These are phyloP conservation scores for Grammothele lineata DNA, from an alignment of 768 basidiomycete genomes.

Conservation along the genomic window DNA sequence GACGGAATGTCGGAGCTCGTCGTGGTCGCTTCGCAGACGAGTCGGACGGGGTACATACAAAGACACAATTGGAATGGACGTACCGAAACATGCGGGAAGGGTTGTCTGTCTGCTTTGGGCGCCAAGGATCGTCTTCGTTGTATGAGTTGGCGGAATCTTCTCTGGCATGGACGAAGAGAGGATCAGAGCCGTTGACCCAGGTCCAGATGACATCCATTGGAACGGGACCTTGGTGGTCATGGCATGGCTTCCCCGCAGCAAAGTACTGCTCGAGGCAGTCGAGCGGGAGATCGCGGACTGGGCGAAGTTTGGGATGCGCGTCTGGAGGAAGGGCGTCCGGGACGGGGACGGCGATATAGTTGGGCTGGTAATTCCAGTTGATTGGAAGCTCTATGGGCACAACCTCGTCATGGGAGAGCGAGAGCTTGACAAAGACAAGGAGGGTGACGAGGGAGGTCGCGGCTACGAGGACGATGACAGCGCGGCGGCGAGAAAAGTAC, in stretches of 20 bases:
- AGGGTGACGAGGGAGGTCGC: conserved; percentile 13
- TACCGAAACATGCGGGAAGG: conserved; percentile 23
- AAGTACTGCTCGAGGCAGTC: conserved; percentile 23
- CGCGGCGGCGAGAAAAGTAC: conserved; percentile 9
- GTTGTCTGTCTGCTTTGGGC: conserved; percentile 16
- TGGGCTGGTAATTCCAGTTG: not conserved
- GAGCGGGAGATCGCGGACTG: conserved; percentile 16
- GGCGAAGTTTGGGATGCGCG: conserved; percentile 11
- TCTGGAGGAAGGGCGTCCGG: conserved; percentile 4
- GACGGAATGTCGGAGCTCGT: conserved; percentile 34
- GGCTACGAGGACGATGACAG: conserved; percentile 14
- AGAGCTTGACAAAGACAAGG: conserved; percentile 13
- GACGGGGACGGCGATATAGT: conserved; percentile 19
- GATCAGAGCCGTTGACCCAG: conserved; percentile 30
- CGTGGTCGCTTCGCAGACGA: conserved; percentile 28
- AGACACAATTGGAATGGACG: not conserved
- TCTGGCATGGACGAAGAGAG: conserved; percentile 16
- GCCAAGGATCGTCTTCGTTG: conserved; percentile 18
- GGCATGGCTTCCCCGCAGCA: conserved; percentile 14
- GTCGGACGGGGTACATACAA: no score
- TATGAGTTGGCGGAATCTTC: conserved; percentile 7
- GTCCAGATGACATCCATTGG: conserved; percentile 30
- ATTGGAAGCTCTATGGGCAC: not conserved
- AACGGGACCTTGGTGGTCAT: conserved; percentile 9
- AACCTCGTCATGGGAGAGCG: conserved; percentile 7